Base-by-base conservation (phyloP, 2,329 filamentous ascomycete species). In the Teratosphaeriaceae sp. region DNA sequence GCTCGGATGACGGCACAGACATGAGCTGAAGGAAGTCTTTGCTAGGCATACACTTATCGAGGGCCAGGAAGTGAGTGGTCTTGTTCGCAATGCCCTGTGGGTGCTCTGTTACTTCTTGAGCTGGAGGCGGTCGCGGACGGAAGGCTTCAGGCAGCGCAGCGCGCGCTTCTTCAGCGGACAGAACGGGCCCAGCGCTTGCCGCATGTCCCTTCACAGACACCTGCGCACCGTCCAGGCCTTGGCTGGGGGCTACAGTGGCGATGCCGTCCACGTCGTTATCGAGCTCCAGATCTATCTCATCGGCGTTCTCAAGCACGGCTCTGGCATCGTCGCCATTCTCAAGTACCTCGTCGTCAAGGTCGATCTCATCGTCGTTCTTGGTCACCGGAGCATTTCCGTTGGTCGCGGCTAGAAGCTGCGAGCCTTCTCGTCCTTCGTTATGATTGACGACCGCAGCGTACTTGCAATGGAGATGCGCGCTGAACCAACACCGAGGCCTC, bases 391-490 rank as follows among this genome's bases (percentile, higher is more conserved):
- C 12, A 21, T 54, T 22, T 30, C 21, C 29, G 40, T 40, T 40
- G 4, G 30, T 23, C 6, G 27, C 5, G 9, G 24, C n/a, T 7
- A 12, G 12, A n/a, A 27, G 23, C 16, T 5, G 35, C 16, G 13
- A 9, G 11, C 38, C 15, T 9, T 38, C 9, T 13, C 35, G 24
- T 3, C 22, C 7, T 18, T 31, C 47, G 13, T 64, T 61, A 48
- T 80, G 71, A 5, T 73, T 57, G 37, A 81, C 64, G 1, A 72
- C 48, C 1, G 89, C 92, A 1, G 82, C 66, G 61, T 84, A 97
- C 60, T 90, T 94, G 69, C 85, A 82, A 65, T 98, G 92, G 67
- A 97, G 66, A 65, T 98, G 92, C 2, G 89, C 92, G 27, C 70
- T 73, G 52, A 97, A 96, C 92, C 92, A 98, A 61, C 88, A 84